Conservation (phyloP, 257 asterid genomes). For the Solanum virginianum region DNA sequence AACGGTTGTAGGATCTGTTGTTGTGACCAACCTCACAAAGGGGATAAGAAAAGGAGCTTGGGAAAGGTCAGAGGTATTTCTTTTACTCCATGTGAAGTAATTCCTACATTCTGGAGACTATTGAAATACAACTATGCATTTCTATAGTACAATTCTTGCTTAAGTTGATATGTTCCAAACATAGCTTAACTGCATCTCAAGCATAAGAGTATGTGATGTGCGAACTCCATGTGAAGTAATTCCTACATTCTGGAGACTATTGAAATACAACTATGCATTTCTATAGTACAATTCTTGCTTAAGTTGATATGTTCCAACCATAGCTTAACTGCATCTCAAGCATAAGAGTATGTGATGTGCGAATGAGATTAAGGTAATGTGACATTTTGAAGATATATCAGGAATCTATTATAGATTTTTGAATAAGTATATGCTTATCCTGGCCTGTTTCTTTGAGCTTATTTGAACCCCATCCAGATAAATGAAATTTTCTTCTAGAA, state of each 20-base stretch:
- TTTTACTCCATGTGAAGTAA: background rate
- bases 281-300: background rate
- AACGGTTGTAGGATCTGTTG: constrained; percentile 68
- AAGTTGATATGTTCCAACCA: background rate
- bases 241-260: background rate
- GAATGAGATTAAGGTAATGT: background rate
- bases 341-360: background rate
- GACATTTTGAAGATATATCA: background rate
- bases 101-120: background rate
- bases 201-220: background rate
- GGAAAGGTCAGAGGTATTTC: constrained; percentile 76
- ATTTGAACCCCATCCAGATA: background rate
- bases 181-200: background rate
- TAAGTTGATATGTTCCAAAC: background rate
- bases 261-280: background rate
- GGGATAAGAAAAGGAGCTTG: constrained; percentile 68
- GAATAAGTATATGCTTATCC: background rate
- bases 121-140: background rate
- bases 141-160: background rate
- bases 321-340: background rate
- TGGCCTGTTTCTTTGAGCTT: background rate
- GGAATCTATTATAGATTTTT: background rate
- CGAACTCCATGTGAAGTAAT: background rate
- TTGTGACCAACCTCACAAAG: constrained; percentile 55
- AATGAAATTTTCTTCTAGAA: background rate